A percentile compares a stretch with the other conserved stretches of the same genome.
Evolutionary conservation across 805 yeast genomes (phyloP).

Genomic region (Komagataella mondaviorum): DNA sequence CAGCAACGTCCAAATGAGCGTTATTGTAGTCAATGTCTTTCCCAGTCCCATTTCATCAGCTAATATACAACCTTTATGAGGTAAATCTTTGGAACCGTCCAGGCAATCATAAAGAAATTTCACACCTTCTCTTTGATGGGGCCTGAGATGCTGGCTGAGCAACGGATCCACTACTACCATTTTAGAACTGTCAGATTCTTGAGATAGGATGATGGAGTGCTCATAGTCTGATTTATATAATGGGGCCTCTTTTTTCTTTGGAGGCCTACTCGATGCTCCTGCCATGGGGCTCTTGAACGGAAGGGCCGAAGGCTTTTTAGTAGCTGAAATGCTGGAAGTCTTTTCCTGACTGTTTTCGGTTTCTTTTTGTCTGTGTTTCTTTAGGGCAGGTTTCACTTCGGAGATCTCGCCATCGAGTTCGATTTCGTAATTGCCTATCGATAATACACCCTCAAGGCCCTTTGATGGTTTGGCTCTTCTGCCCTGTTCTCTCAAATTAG

Average conservation of each 20-base stretch:
- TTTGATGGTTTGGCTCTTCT: conserved; percentile 4
- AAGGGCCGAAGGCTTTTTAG: neutral
- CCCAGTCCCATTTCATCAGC: conserved; percentile 99
- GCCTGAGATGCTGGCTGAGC: conserved; percentile 41
- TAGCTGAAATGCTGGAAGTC: neutral
- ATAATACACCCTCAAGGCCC: conserved; percentile 24
- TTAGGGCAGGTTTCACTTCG: neutral
- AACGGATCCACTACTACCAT: conserved; percentile 52
- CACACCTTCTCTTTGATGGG: conserved; percentile 83
- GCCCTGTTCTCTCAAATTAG: conserved; percentile 9
- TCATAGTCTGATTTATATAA: neutral
- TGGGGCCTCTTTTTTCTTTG: neutral
- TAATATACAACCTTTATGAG: conserved; percentile 58
- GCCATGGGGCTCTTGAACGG: neutral
- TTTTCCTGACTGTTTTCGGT: neutral
- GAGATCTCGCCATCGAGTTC: conserved; percentile 38
- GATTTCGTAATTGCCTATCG: conserved; percentile 46
- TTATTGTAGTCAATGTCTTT: conserved; percentile 74
- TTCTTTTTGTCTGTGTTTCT: neutral
- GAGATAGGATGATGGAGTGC: neutral
- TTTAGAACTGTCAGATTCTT: neutral
- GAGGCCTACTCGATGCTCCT: conserved; percentile 11
- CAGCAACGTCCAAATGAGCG: conserved; percentile 72
- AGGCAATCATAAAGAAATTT: conserved; percentile 71
- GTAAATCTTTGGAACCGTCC: conserved; percentile 41